Base-by-base conservation (phyloP, 768 basidiomycete genomes). In the Rhizopogon rudus region DNA sequence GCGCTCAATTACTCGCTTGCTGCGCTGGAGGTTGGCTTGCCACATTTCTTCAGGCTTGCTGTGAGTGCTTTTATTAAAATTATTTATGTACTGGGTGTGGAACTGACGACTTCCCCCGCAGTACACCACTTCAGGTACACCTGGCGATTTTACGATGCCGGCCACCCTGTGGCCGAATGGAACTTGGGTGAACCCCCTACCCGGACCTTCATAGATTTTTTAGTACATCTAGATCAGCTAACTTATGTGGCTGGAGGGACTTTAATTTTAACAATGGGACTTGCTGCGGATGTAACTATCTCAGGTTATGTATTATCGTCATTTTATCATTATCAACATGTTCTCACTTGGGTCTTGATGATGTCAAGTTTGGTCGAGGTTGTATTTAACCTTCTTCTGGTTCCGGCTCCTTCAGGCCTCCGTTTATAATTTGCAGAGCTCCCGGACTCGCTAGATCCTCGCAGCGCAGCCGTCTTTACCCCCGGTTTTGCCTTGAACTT, bases 141-240 rank as follows among this genome's bases (percentile, higher is more conserved):
- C 79, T 10, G 91, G 89, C 14, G 91, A 93, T 69, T 94, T 88
- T 62, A 91, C 92, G 0, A 88, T 80, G 75, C 77, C 91, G 6
- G 90, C 88, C 6, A 84, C 80, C 3, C 71, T 89, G 51, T 87
- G 82, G 76, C 81, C 85, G 2, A 93, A 93, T 66, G 87, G 88
- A 50, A 91, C 89, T 14, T 93, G 89, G 89, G 76, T 83, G 42
- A 79, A 91, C 65, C 84, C 93, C 22, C 69, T 75, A 17, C 75
- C 82, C 10, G 92, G 91, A n/a, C 76, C 87, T 48, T 84, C 87
- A 28, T 74, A 62, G 56, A 57, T 35, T 33, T 44, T n/a, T 45
- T 31, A 53, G 13, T 5, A 46, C 17, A 25, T 48, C 1, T 52
- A 40, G 48, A 60, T 51, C 46, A 37, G 51, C 25, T 42, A 0